phyloP scores from a whole-genome alignment of 1,139 yeast genomes.

The Sugiyamaella pinicola region DNA sequence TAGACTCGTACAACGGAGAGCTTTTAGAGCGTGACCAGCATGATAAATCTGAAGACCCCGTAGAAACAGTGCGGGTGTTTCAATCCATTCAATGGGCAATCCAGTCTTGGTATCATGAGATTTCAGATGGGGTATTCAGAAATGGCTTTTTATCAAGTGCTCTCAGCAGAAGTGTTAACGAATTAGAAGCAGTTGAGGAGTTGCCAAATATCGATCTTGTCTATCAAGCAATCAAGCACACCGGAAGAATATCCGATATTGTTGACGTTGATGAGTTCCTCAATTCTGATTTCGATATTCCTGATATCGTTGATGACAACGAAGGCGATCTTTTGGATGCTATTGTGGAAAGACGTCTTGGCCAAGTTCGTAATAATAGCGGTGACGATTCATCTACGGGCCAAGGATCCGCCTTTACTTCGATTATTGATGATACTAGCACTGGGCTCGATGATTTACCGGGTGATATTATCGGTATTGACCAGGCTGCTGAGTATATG shows the following conservation, averaged over 20 bases:
- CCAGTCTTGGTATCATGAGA: slow-evolving; percentile 22
- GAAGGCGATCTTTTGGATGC: slow-evolving; percentile 23
- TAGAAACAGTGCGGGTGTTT: slow-evolving; percentile 12
- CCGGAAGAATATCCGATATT: slow-evolving; percentile 17
- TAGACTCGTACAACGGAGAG: slow-evolving; percentile 8
- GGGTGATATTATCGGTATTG: slow-evolving; percentile 14
- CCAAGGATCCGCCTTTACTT: slow-evolving; percentile 5
- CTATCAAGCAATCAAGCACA: slow-evolving; percentile 18
- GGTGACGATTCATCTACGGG: background rate
- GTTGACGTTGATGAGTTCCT: slow-evolving; percentile 19
- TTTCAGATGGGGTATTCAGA: slow-evolving; percentile 14
- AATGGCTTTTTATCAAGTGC: slow-evolving; percentile 19
- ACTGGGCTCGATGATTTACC: slow-evolving; percentile 3
- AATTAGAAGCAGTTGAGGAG: slow-evolving; percentile 12
- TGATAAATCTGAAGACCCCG: slow-evolving; percentile 3
- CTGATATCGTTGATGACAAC: slow-evolving; percentile 18
- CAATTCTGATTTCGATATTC: slow-evolving; percentile 18
- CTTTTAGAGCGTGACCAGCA: slow-evolving; percentile 1
- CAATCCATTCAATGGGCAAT: slow-evolving; percentile 23
- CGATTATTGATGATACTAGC: slow-evolving; percentile 6
- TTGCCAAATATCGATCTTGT: slow-evolving; percentile 18
- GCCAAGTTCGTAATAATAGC: slow-evolving; percentile 4
- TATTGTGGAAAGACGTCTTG: slow-evolving; percentile 22
- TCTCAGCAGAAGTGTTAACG: slow-evolving; percentile 2
- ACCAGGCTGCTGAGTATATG: slow-evolving; percentile 18